Evolutionary conservation across 2,329 filamentous ascomycete species (phyloP).

Genomic region (Aspergillus fischeri): DNA sequence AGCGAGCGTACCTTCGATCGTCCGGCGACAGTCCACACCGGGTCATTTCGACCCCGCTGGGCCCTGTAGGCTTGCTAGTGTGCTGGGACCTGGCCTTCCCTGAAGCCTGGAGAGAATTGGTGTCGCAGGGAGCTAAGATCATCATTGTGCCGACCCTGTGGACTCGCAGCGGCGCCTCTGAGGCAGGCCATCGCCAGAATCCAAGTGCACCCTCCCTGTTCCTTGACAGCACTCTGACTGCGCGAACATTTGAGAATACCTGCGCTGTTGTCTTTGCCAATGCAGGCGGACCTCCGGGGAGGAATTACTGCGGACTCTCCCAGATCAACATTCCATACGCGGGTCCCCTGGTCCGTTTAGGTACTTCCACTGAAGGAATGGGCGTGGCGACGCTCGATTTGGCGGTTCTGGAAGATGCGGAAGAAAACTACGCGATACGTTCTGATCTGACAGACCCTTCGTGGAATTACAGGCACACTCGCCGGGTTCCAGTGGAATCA

Average conservation of each 20-base stretch:
- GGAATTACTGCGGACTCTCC: constrained; percentile 50
- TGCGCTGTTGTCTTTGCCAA: constrained; percentile 55
- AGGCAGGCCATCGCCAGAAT: constrained; percentile 44
- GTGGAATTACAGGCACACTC: constrained; percentile 7
- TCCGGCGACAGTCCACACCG: neutral
- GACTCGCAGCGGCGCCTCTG: constrained; percentile 43
- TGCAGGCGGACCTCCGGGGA: constrained; percentile 48
- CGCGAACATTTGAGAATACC: constrained; percentile 54
- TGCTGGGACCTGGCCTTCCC: constrained; percentile 58
- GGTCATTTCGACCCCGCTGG: constrained; percentile 43
- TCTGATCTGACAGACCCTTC: constrained; percentile 14
- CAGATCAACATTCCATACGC: constrained; percentile 52
- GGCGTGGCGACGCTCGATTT: constrained; percentile 49
- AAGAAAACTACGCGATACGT: constrained; percentile 43
- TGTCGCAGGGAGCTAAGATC: constrained; percentile 49
- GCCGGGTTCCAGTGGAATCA: neutral
- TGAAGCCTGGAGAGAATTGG: constrained; percentile 53
- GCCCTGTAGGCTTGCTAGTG: constrained; percentile 51
- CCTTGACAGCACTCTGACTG: constrained; percentile 47
- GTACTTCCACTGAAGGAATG: constrained; percentile 50
- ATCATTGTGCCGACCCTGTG: constrained; percentile 55
- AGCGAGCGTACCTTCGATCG: neutral
- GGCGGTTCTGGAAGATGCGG: constrained; percentile 38
- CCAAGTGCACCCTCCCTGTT: constrained; percentile 48
- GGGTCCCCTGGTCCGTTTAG: constrained; percentile 45